Evolutionary conservation across 2,329 filamentous ascomycete species (phyloP).

Genomic region (Claviceps sorghi): DNA sequence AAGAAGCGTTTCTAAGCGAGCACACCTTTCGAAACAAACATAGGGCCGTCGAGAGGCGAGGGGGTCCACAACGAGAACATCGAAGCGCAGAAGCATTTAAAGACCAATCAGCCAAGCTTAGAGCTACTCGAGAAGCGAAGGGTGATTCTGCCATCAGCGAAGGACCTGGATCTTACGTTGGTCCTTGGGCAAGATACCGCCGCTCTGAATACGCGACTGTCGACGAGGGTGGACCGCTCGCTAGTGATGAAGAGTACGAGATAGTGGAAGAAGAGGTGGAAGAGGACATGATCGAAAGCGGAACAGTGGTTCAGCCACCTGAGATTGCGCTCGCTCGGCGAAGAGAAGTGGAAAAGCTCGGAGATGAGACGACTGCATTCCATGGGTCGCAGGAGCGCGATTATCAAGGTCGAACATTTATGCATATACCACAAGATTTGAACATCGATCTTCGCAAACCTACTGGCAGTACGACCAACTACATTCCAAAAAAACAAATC

Average conservation of each 20-base stretch:
- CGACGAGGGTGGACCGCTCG: constrained; percentile 59
- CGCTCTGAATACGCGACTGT: constrained; percentile 60
- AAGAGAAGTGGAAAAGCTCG: constrained; percentile 43
- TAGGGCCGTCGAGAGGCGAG: constrained; percentile 61
- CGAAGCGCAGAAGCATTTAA: constrained; percentile 46
- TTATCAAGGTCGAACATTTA: constrained; percentile 91
- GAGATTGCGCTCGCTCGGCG: constrained; percentile 37
- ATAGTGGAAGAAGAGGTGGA: constrained; percentile 65
- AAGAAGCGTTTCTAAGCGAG: constrained; percentile 82
- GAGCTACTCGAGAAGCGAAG: constrained; percentile 68
- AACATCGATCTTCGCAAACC: constrained; percentile 77
- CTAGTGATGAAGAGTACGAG: constrained; percentile 66
- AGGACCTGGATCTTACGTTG: constrained; percentile 76
- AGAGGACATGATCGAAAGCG: constrained; percentile 51
- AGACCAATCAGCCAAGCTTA: constrained; percentile 51
- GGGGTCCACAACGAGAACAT: constrained; percentile 40
- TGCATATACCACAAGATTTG: constrained; percentile 90
- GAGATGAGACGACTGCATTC: constrained; percentile 73
- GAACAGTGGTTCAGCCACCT: constrained; percentile 44
- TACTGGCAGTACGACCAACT: constrained; percentile 68
- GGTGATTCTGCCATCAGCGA: constrained; percentile 74
- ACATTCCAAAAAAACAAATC: constrained; percentile 83
- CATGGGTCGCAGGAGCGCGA: constrained; percentile 73
- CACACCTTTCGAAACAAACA: constrained; percentile 80
- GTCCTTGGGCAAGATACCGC: constrained; percentile 82